phyloP scores from a whole-genome alignment of 2,329 filamentous ascomycete genomes.

The Talaromyces sp. region DNA sequence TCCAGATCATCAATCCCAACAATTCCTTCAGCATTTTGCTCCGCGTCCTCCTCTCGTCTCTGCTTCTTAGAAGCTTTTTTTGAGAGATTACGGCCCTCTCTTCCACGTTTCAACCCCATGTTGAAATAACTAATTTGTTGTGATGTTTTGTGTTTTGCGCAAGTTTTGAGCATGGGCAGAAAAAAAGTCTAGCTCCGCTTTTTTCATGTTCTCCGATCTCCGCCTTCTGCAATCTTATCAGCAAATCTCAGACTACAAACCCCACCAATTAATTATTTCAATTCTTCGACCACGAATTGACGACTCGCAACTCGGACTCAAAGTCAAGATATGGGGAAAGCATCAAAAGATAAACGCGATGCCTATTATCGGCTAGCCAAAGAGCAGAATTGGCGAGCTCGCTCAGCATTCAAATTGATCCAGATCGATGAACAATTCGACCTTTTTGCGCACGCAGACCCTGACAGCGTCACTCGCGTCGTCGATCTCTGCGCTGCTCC shows the following conservation, averaged over 20 bases:
- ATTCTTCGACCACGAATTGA: not conserved
- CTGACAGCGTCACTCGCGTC: conserved; percentile 74
- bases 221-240: conserved; percentile 13
- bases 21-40: conserved; percentile 23
- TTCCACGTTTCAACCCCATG: conserved; percentile 37
- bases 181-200: conserved; percentile 28
- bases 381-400: conserved; percentile 95
- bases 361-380: conserved; percentile 97
- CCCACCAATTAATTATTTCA: conserved; percentile 1
- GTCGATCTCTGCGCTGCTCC: conserved; percentile 95
- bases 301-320: not conserved
- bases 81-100: conserved; percentile 27
- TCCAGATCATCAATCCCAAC: conserved; percentile 49
- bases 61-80: conserved; percentile 33
- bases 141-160: conserved; percentile 5
- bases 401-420: conserved; percentile 93
- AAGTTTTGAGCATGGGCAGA: conserved; percentile 15
- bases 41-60: conserved; percentile 20
- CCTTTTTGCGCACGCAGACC: conserved; percentile 62
- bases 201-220: conserved; percentile 4
- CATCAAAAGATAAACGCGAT: conserved; percentile 97
- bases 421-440: conserved; percentile 97
- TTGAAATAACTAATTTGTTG: not conserved
- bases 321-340: conserved; percentile 70
- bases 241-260: conserved; percentile 9